Percentiles rank a stretch among this genome's conserved stretches.
These are phyloP conservation scores for Penicillium maclennaniae DNA, from an alignment of 495 filamentous ascomycete species.

Conservation along the genomic window DNA sequence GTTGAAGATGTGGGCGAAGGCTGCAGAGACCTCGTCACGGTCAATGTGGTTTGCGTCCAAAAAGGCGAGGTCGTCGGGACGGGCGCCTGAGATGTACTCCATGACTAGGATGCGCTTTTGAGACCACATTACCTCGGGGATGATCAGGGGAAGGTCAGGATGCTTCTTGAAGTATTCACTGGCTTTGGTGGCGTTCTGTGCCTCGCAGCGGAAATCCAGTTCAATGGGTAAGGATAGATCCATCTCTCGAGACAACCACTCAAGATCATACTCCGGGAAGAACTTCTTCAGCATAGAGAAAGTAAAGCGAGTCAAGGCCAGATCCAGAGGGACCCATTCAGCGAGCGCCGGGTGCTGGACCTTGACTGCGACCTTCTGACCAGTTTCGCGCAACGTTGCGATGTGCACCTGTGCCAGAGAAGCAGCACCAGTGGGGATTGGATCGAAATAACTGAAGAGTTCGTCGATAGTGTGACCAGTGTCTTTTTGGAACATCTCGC, in stretches of 20 bases:
- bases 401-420: conserved; percentile 93
- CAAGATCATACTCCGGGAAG: conserved; percentile 96
- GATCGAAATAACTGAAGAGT: conserved; percentile 79
- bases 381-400: conserved; percentile 78
- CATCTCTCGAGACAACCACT: conserved; percentile 94
- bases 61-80: conserved; percentile 85
- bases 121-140: conserved; percentile 89
- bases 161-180: conserved; percentile 73
- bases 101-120: conserved; percentile 89
- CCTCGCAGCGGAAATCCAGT: conserved; percentile 85
- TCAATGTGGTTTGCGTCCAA: conserved; percentile 83
- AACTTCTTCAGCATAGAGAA: conserved; percentile 86
- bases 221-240: conserved; percentile 86
- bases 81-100: conserved; percentile 84
- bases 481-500: conserved; percentile 78
- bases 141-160: conserved; percentile 70
- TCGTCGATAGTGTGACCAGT: conserved; percentile 76
- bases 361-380: conserved; percentile 94
- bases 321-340: conserved; percentile 88
- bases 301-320: conserved; percentile 80
- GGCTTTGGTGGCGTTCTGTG: conserved; percentile 73
- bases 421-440: conserved; percentile 80
- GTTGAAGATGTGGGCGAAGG: conserved; percentile 91
- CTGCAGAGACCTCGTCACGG: conserved; percentile 93
- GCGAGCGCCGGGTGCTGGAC: conserved; percentile 89